These are phyloP conservation scores for Chaetomium tenue DNA, from an alignment of 495 filamentous ascomycete genomes.

Conservation along the genomic window DNA sequence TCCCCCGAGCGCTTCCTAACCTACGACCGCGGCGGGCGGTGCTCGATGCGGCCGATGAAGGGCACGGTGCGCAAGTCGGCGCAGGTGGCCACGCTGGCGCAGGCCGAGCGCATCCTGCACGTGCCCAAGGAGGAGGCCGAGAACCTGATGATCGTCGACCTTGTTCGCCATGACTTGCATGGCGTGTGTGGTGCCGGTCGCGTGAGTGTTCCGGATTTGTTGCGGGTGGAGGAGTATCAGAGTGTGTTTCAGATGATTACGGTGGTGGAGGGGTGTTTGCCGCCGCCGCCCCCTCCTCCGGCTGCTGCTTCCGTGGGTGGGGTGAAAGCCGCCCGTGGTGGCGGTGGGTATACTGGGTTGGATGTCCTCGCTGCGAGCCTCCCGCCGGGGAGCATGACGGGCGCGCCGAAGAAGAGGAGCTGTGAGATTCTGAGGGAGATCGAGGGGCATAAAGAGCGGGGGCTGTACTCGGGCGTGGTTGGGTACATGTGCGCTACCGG, in stretches of 20 bases:
- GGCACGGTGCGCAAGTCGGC: conserved; percentile 79
- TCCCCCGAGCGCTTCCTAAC: conserved; percentile 91
- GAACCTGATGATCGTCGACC: conserved; percentile 97
- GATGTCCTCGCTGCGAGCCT: conserved; percentile 75
- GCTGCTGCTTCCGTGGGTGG: background rate
- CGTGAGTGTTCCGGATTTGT: conserved; percentile 64
- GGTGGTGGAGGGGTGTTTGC: conserved; percentile 72
- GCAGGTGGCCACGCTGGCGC: conserved; percentile 54
- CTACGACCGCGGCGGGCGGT: conserved; percentile 58
- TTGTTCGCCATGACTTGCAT: conserved; percentile 89
- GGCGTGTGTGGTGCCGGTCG: conserved; percentile 69
- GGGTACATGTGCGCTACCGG: conserved; percentile 88
- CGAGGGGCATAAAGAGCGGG: conserved; percentile 63
- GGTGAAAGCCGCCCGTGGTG: conserved; percentile 7
- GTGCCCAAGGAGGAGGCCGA: conserved; percentile 89
- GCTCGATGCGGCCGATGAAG: conserved; percentile 84
- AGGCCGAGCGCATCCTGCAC: conserved; percentile 67
- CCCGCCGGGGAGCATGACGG: conserved; percentile 92
- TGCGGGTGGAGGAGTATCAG: conserved; percentile 84
- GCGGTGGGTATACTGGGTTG: conserved; percentile 53
- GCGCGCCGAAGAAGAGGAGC: conserved; percentile 85
- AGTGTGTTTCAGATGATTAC: conserved; percentile 88
- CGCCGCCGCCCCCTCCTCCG: conserved; percentile 30
- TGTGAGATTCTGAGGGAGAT: conserved; percentile 74
- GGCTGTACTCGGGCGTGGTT: conserved; percentile 83